These are phyloP conservation scores for Penicillium decumbens DNA, from an alignment of 2,329 filamentous ascomycete species.

Conservation along the genomic window DNA sequence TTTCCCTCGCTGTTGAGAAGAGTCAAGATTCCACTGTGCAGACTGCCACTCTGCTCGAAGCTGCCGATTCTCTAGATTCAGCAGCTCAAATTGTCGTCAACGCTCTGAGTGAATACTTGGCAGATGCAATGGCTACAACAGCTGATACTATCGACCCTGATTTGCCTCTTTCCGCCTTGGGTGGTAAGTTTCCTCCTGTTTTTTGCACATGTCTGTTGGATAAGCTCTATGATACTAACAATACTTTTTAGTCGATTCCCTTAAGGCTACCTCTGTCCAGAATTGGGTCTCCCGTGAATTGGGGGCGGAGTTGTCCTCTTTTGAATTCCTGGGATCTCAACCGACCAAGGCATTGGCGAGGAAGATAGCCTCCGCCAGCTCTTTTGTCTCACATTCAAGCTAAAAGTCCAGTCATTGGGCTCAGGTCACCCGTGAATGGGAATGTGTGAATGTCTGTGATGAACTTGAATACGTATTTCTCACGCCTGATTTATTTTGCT, in stretches of 20 bases:
- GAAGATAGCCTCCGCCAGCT: slow-evolving; percentile 18
- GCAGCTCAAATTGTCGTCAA: slow-evolving; percentile 13
- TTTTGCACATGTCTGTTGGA: not conserved
- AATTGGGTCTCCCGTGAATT: slow-evolving; percentile 22
- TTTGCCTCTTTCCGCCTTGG: slow-evolving; percentile 20
- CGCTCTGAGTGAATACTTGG: slow-evolving; percentile 18
- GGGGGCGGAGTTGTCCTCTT: slow-evolving; percentile 20
- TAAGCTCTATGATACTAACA: slow-evolving; percentile 1
- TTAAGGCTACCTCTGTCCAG: slow-evolving; percentile 21
- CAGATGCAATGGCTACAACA: slow-evolving; percentile 19
- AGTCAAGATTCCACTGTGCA: slow-evolving; percentile 1
- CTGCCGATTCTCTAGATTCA: slow-evolving; percentile 6
- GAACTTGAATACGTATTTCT: not conserved
- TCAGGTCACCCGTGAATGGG: not conserved
- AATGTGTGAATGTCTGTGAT: not conserved
- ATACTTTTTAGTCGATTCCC: slow-evolving; percentile 17
- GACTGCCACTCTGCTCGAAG: slow-evolving; percentile 10
- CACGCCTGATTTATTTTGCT: not conserved
- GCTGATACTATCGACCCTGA: slow-evolving; percentile 20
- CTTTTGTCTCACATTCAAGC: slow-evolving; percentile 15
- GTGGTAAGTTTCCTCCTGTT: slow-evolving; percentile 10
- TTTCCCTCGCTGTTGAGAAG: slow-evolving; percentile 8
- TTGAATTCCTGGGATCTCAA: slow-evolving; percentile 22
- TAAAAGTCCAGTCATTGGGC: not conserved
- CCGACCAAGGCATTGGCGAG: slow-evolving; percentile 17